These are phyloP conservation scores for Rhamnella rubrinervis DNA, from an alignment of 331 rosid species.

Conservation along the genomic window DNA sequence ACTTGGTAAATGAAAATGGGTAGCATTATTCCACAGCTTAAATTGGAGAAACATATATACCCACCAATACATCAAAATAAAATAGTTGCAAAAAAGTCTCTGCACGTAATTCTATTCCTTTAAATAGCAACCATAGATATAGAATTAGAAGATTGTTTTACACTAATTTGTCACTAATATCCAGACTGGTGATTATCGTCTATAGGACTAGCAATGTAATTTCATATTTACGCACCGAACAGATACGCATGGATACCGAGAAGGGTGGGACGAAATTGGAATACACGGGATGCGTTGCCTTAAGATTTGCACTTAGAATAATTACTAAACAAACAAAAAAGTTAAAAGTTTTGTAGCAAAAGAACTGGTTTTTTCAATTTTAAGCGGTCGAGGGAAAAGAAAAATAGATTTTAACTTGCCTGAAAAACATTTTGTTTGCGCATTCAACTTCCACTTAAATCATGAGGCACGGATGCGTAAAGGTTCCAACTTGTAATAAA, in stretches of 20 bases:
- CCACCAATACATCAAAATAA: background rate
- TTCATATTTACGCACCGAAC: background rate
- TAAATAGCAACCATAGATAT: background rate
- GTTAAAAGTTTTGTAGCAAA: background rate
- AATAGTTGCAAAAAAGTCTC: too few relatives aligned
- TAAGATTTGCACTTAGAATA: too few relatives aligned
- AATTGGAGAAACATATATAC: background rate
- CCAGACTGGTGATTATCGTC: background rate
- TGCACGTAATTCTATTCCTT: too few relatives aligned
- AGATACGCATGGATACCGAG: background rate
- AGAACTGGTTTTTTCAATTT: background rate
- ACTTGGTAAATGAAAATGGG: background rate
- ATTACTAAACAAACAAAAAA: too few relatives aligned
- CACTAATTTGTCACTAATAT: too few relatives aligned
- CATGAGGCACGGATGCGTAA: slow-evolving; percentile 27
- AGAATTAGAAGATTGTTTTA: background rate
- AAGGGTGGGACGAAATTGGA: too few relatives aligned
- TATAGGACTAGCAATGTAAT: background rate
- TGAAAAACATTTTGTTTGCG: slow-evolving; percentile 28
- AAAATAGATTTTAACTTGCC: slow-evolving; percentile 29
- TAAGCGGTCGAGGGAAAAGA: background rate
- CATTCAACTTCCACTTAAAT: slow-evolving; percentile 14
- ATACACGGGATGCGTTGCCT: too few relatives aligned
- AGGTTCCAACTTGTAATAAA: slow-evolving; percentile 27
- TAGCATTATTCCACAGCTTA: background rate